Evolutionary conservation across 768 basidiomycete species (phyloP), one percentile per base, ranked within the genome.

Genomic region (Suillus placidus): DNA sequence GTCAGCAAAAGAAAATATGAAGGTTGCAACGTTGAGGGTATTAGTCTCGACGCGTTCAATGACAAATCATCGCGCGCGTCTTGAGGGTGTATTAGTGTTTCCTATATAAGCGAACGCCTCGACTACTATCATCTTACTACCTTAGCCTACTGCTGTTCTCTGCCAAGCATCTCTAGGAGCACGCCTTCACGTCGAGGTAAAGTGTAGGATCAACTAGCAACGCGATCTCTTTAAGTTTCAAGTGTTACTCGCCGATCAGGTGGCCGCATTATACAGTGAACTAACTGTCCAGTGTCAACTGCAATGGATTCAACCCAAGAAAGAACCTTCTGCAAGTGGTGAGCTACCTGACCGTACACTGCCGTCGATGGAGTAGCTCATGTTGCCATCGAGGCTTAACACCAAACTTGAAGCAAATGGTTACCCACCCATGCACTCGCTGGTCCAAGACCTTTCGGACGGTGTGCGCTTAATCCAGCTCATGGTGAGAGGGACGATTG

Each of bases 391-490:
- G 69, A 98, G 97, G 97, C 83, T 99, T 66, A 99, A 99, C 73
- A 94, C 95, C 10, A 96, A 97, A 75, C 85, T 99, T 37, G 95
- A 98, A 74, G 82, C 86, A 4, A 85, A 91, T 68, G 91, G 90
- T 66, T 87, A 95, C 72, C 91, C 92, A 7, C 87, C 94, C 14
- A 96, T 99, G 93, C 83, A 83, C 12, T 94, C 95, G 60, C 85
- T 99, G 7, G 91, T 94, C 34, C 84, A 85, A 63, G 97, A 99
- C 82, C 87, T 99, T 61, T 94, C 91, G 6, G 96, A 98, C 80
- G 97, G 97, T 40, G 95, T 97, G 23, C 88, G 93, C 67, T 84
- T 99, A 49, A 97, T 99, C 68, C 96, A 98, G 75, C 85, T 99
- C 40, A 94, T 94, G 91, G 95, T 94, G 67, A 68, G 82, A 73